A percentile compares a stretch with the other conserved stretches of the same genome.
Conservation (phyloP, 108 stramenopile species). For the Poteriospumella lacustris region DNA sequence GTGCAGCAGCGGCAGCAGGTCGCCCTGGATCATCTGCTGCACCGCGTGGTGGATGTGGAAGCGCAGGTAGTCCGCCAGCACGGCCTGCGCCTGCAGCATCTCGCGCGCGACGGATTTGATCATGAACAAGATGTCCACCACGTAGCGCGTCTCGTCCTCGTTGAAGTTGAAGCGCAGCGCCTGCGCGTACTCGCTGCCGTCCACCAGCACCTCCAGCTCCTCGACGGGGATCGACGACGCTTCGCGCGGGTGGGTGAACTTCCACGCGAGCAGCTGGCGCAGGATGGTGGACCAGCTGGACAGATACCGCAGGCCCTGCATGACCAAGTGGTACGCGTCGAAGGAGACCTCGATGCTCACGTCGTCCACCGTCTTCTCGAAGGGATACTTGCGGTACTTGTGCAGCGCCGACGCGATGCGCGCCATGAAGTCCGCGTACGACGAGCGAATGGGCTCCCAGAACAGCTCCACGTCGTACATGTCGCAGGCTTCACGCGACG, state of each 20-base stretch:
- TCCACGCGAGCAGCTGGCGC: conserved; percentile 42
- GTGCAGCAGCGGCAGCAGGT: conserved; percentile 44
- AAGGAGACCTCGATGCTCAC: conserved; percentile 22
- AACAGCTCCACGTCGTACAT: background rate
- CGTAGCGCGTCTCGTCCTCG: conserved; percentile 33
- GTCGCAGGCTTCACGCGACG: background rate
- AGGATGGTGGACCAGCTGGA: conserved; percentile 46
- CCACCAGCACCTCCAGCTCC: conserved; percentile 27
- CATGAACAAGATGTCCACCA: conserved; percentile 46
- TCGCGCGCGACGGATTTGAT: conserved; percentile 43
- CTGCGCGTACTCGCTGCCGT: conserved; percentile 38
- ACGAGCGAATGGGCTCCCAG: background rate
- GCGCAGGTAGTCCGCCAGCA: conserved; percentile 46
- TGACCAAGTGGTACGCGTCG: conserved; percentile 27
- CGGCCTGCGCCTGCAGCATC: conserved; percentile 35
- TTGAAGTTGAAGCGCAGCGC: conserved; percentile 49
- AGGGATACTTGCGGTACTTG: background rate
- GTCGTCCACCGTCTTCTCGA: conserved; percentile 28
- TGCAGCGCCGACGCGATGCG: background rate
- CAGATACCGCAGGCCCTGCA: conserved; percentile 36
- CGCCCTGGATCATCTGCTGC: conserved; percentile 48
- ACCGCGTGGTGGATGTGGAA: conserved; percentile 44
- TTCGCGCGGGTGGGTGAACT: conserved; percentile 39
- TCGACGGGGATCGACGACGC: background rate
- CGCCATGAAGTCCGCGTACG: background rate